These are phyloP conservation scores for Drechslera avenae DNA, from an alignment of 2,329 filamentous ascomycete species.

Conservation along the genomic window DNA sequence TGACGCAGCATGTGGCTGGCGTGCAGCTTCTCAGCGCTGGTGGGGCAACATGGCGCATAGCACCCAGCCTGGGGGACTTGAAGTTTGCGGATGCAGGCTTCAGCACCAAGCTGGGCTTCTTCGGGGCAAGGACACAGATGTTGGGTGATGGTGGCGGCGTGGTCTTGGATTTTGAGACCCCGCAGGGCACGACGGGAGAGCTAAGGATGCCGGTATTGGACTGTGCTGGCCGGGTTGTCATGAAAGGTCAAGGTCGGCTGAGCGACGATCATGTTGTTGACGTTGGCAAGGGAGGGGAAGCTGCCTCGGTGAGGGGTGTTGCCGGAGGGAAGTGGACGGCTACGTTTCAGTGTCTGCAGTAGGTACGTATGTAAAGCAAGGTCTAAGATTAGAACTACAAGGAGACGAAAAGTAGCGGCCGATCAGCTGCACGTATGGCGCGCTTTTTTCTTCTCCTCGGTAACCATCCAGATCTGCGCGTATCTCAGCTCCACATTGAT, in stretches of 20 bases:
- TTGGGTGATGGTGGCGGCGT: constrained; percentile 21
- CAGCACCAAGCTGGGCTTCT: constrained; percentile 45
- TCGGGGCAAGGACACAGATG: constrained; percentile 39
- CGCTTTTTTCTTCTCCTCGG: too few relatives aligned
- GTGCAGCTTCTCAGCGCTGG: constrained; percentile 48
- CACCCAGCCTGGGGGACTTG: constrained; percentile 46
- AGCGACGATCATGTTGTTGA: constrained; percentile 24
- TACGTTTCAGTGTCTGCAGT: constrained; percentile 18
- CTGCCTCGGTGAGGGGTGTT: constrained; percentile 18
- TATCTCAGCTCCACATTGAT: too few relatives aligned
- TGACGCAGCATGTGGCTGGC: constrained; percentile 52
- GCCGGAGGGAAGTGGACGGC: constrained; percentile 33
- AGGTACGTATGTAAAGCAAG: too few relatives aligned
- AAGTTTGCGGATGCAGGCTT: constrained; percentile 48
- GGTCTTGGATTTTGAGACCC: constrained; percentile 37
- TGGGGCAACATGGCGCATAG: constrained; percentile 47
- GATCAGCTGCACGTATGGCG: too few relatives aligned
- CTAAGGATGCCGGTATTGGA: constrained; percentile 29
- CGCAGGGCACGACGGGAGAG: constrained; percentile 38
- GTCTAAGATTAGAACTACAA: background rate
- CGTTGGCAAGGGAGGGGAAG: constrained; percentile 18
- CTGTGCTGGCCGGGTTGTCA: constrained; percentile 26
- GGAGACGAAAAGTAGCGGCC: background rate
- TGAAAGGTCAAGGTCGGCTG: constrained; percentile 24
- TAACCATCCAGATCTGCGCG: too few relatives aligned